Conservation (phyloP, 495 filamentous ascomycete species). For the Aspergillus panamensis region DNA sequence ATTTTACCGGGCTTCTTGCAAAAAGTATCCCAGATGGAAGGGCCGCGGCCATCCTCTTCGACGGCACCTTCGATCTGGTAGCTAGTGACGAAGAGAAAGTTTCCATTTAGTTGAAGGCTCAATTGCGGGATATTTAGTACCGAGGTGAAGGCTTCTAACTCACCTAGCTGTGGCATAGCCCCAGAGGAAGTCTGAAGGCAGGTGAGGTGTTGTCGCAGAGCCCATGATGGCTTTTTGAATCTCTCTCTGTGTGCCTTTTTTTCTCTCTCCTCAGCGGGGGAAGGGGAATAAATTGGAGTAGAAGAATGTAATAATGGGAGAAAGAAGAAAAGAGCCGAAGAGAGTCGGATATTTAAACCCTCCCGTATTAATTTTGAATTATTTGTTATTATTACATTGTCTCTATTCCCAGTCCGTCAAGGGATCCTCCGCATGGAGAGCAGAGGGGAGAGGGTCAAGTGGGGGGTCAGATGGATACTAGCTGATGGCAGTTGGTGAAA, state of each 20-base stretch:
- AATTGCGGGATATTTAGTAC: not conserved
- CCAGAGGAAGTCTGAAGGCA: slow-evolving; percentile 76
- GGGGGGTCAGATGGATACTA: slow-evolving; percentile 4
- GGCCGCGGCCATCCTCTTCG: slow-evolving; percentile 63
- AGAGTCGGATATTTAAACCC: slow-evolving; percentile 13
- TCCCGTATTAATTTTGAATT: not conserved
- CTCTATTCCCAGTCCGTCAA: slow-evolving; percentile 14
- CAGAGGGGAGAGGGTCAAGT: slow-evolving; percentile 3
- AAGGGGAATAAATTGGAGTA: not conserved
- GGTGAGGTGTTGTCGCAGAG: slow-evolving; percentile 34
- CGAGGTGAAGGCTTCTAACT: slow-evolving; percentile 21
- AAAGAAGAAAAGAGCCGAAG: slow-evolving; percentile 33
- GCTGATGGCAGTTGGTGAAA: not conserved
- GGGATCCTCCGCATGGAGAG: slow-evolving; percentile 12
- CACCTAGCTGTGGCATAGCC: slow-evolving; percentile 77
- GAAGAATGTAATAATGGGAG: slow-evolving; percentile 49
- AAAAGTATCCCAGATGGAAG: slow-evolving; percentile 77
- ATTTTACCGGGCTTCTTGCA: slow-evolving; percentile 72
- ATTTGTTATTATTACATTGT: not conserved
- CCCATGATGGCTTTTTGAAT: slow-evolving; percentile 25
- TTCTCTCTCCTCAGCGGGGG: not conserved
- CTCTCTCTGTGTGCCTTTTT: not conserved
- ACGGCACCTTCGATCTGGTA: slow-evolving; percentile 75
- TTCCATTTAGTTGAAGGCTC: not conserved
- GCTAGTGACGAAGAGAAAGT: slow-evolving; percentile 32